phyloP scores from a whole-genome alignment of 176 grass and related monocot species.

The Saccharum spontaneum region DNA sequence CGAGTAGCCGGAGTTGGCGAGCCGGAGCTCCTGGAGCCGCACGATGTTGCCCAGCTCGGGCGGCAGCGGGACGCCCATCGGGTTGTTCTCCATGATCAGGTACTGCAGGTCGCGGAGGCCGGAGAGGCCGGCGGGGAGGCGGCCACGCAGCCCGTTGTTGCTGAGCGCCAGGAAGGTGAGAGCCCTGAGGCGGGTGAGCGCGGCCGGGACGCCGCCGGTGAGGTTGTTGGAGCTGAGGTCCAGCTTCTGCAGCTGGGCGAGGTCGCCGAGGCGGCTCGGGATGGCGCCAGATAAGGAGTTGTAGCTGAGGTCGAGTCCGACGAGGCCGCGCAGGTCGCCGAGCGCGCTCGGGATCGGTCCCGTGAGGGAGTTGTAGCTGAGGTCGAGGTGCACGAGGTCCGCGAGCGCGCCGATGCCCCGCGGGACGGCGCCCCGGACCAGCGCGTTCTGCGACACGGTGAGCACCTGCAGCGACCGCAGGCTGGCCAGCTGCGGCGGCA shows the following conservation, averaged over 20 bases:
- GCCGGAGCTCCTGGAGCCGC: slow-evolving; percentile 84
- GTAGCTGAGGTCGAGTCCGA: slow-evolving; percentile 90
- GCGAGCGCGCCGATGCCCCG: slow-evolving; percentile 38
- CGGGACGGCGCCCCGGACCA: slow-evolving; percentile 54
- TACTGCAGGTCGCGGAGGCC: slow-evolving; percentile 78
- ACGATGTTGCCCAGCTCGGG: slow-evolving; percentile 56
- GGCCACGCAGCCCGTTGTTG: slow-evolving; percentile 67
- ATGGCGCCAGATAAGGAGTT: slow-evolving; percentile 74
- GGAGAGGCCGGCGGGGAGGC: slow-evolving; percentile 53
- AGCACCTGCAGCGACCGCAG: slow-evolving; percentile 78
- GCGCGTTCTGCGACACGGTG: slow-evolving; percentile 79
- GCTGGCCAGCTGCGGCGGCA: slow-evolving; percentile 53
- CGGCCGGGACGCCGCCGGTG: slow-evolving; percentile 49
- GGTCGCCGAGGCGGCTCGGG: slow-evolving; percentile 54
- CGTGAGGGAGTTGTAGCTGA: slow-evolving; percentile 90
- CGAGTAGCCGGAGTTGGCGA: slow-evolving; percentile 84
- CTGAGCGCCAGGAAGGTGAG: slow-evolving; percentile 81
- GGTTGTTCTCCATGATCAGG: slow-evolving; percentile 96
- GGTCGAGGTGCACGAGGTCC: slow-evolving; percentile 75
- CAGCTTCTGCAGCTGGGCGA: slow-evolving; percentile 77
- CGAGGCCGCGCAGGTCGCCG: slow-evolving; percentile 43
- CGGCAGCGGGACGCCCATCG: slow-evolving; percentile 60
- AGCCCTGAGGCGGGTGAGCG: slow-evolving; percentile 25
- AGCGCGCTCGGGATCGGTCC: slow-evolving; percentile 54
- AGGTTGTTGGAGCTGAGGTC: slow-evolving; percentile 91